Base-by-base conservation (phyloP, 805 yeast genomes). In the Zygosaccharomyces pseudorouxii region DNA sequence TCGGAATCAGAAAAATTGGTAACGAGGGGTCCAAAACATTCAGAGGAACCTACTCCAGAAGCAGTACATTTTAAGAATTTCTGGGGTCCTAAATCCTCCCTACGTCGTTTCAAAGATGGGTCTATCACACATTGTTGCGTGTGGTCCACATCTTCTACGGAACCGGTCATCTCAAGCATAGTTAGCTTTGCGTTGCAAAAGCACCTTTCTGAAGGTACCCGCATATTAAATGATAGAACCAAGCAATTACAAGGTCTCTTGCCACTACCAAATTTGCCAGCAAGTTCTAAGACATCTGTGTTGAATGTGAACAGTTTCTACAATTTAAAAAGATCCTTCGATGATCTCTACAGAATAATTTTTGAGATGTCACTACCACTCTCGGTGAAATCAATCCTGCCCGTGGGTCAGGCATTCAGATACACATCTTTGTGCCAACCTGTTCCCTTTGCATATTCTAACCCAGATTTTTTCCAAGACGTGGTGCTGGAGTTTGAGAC, bases 31-130 rank as follows among this genome's bases (percentile, higher is more conserved):
- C 97, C 98, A 8, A 69, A 73, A 33, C 80, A 82, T 54, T 78
- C 78, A 35, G 75, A 78, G 35, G 85, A 80, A 28, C 52, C 64
- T 22, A 70, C 71, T 37, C 81, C 75, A 12, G 79, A 70, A 23
- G 79, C 82, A n/a, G 71, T 77, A 5, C 74, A 76, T 47, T 93
- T 93, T 71, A 79, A 86, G 55, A 70, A 79, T 5, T 90, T 93
- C 62, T 93, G 99, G 99, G 97, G 97, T 9, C 62, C 77, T 8
- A 84, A 80, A 55, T 81, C 95, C 0, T 87, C 93, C 11, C 73
- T 93, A 48, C 81, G 99, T 72, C 80, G 93, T 64, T 93, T 92
- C 71, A 89, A 87, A 62, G 96, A 93, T 68, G 97, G 97, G 33
- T 74, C 84, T 3, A 89, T 93, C 51, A 83, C 81, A 53, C 95